Percentiles rank a stretch among this genome's conserved stretches.
phyloP scores from a whole-genome alignment of 306 rosid species.

The Ziziphus jujuba region DNA sequence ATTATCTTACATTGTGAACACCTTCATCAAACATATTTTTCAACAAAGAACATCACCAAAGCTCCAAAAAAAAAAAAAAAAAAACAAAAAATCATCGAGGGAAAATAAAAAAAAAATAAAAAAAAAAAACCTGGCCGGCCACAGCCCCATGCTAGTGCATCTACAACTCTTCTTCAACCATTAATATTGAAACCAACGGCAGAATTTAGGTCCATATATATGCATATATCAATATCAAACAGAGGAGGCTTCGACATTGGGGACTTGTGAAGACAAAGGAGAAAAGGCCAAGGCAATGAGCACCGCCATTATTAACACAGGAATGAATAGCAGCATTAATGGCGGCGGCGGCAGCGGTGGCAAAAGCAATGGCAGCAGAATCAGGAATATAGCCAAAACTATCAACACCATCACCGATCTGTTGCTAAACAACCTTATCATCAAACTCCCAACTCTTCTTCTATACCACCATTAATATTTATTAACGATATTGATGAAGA shows the following conservation, averaged over 20 bases:
- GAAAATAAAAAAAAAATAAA: no score
- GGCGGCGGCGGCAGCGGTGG: conserved; percentile 25
- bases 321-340: not conserved
- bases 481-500: not conserved
- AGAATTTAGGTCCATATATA: not conserved
- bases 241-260: not conserved
- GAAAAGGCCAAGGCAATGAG: conserved; percentile 8
- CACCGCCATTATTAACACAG: conserved; percentile 15
- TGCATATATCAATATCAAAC: not conserved
- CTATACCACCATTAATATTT: no score
- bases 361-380: conserved; percentile 10
- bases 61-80: no score
- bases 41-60: no score
- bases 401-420: not conserved
- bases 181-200: no score
- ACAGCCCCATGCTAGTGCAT: no score
- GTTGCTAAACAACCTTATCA: not conserved
- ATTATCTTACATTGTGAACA: no score
- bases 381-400: conserved; percentile 3
- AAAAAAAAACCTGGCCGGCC: not conserved
- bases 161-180: no score
- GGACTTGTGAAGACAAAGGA: not conserved
- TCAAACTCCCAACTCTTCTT: not conserved
- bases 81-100: no score
- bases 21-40: no score